Evolutionary conservation across 2,329 filamentous ascomycete genomes (phyloP).

Genomic region (Aspergillus sp.): DNA sequence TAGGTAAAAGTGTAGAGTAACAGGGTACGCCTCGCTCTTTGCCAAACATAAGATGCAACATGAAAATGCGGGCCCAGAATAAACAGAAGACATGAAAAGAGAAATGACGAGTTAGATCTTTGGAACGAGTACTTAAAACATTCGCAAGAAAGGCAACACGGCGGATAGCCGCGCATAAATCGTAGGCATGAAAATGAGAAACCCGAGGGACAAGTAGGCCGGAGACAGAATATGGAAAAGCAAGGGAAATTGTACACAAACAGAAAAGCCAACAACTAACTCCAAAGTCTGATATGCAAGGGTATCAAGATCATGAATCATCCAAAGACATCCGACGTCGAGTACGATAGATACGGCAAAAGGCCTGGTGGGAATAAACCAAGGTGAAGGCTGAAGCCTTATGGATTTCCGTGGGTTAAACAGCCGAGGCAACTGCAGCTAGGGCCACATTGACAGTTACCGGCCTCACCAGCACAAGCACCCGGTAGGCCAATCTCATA

Average conservation of each 20-base stretch:
- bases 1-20: neutral
- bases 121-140: neutral
- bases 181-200: neutral
- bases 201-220: neutral
- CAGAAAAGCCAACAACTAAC: conserved; percentile 8
- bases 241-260: conserved; percentile 4
- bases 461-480: conserved; percentile 49
- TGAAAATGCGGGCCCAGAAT: neutral
- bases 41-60: neutral
- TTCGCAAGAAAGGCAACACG: neutral
- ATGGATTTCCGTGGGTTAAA: conserved; percentile 51
- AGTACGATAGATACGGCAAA: conserved; percentile 3
- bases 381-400: conserved; percentile 35
- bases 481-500: conserved; percentile 39
- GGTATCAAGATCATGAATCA: conserved; percentile 33
- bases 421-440: conserved; percentile 55
- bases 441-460: conserved; percentile 53
- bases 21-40: neutral
- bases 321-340: conserved; percentile 12
- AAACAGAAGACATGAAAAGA: neutral
- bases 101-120: neutral
- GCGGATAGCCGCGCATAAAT: neutral
- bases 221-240: neutral
- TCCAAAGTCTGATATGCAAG: conserved; percentile 20
- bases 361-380: neutral